Evolutionary conservation across 257 asterid species (phyloP).

Genomic region (Lithospermum erythrorhizon): DNA sequence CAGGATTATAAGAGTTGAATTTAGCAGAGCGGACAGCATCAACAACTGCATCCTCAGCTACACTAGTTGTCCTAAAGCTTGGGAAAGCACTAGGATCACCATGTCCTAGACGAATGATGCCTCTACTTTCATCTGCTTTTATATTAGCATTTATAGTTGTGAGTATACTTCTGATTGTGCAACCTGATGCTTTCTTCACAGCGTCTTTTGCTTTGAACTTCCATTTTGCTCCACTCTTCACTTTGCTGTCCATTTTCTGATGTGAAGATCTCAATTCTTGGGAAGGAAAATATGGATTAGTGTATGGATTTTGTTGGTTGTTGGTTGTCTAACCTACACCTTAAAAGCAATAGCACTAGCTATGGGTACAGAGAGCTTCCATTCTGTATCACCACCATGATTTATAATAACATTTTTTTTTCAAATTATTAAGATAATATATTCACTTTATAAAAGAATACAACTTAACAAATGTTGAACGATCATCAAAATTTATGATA

Average conservation of each 20-base stretch:
- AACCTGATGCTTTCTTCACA: slow-evolving; percentile 15
- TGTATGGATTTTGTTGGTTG: too few relatives aligned
- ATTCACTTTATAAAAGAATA: too few relatives aligned
- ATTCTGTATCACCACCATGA: too few relatives aligned
- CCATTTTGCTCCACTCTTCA: slow-evolving; percentile 8
- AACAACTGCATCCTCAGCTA: slow-evolving; percentile 38
- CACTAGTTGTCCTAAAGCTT: slow-evolving; percentile 32
- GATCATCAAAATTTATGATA: too few relatives aligned
- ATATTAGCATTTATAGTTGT: slow-evolving; percentile 11
- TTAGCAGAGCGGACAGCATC: slow-evolving; percentile 33
- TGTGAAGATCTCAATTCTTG: too few relatives aligned
- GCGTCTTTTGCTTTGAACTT: slow-evolving; percentile 20
- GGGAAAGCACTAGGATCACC: slow-evolving; percentile 63
- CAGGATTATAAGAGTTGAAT: slow-evolving; percentile 42
- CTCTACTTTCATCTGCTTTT: slow-evolving; percentile 24
- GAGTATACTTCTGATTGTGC: slow-evolving; percentile 13
- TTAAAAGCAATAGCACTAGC: too few relatives aligned
- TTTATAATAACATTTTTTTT: too few relatives aligned
- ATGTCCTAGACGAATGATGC: slow-evolving; percentile 41
- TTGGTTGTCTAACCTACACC: too few relatives aligned
- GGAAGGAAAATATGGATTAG: too few relatives aligned
- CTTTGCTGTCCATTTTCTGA: slow-evolving; percentile 6
- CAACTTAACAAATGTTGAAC: too few relatives aligned
- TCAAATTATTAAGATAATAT: too few relatives aligned
- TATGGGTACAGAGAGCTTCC: too few relatives aligned